A percentile compares a stretch with the other conserved stretches of the same genome.
phyloP scores from a whole-genome alignment of 352 stramenopile genomes.

The Phytopythium boreale region DNA sequence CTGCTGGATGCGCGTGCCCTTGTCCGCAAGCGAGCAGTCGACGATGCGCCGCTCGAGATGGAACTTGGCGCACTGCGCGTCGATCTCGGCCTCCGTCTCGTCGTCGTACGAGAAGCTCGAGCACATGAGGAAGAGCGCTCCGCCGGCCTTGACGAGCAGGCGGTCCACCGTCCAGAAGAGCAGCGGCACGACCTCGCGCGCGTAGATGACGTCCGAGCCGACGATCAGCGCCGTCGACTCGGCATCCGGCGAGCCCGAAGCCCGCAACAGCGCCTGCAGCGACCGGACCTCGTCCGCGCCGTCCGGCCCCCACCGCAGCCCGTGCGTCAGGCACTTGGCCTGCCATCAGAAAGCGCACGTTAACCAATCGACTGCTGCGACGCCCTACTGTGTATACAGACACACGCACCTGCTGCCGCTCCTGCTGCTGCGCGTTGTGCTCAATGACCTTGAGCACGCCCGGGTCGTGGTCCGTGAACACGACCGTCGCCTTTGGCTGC shows the following conservation, averaged over 20 bases:
- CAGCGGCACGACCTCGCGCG: constrained; percentile 55
- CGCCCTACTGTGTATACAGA: neutral
- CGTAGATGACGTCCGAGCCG: constrained; percentile 79
- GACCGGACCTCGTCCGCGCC: constrained; percentile 50
- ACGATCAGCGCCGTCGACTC: constrained; percentile 52
- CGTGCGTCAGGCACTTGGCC: constrained; percentile 55
- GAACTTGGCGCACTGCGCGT: constrained; percentile 46
- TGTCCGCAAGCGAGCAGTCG: constrained; percentile 30
- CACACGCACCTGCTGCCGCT: constrained; percentile 16
- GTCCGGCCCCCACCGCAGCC: constrained; percentile 60
- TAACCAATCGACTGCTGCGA: neutral
- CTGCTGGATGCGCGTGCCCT: constrained; percentile 52
- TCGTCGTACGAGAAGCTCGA: constrained; percentile 73
- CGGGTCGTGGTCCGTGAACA: constrained; percentile 81
- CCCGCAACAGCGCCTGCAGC: constrained; percentile 30
- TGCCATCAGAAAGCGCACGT: constrained; percentile 11
- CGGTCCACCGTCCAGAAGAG: constrained; percentile 80
- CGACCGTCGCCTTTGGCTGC: constrained; percentile 48
- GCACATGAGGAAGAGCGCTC: constrained; percentile 64
- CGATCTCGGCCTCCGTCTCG: constrained; percentile 67
- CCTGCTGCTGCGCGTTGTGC: constrained; percentile 63
- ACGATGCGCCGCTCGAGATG: constrained; percentile 47
- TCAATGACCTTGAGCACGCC: constrained; percentile 81
- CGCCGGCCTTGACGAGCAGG: constrained; percentile 20
- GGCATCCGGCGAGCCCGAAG: neutral